Percentiles rank a stretch among this genome's conserved stretches.
phyloP scores from a whole-genome alignment of 2,329 filamentous ascomycete species.

The Dactylellina haptotyla region DNA sequence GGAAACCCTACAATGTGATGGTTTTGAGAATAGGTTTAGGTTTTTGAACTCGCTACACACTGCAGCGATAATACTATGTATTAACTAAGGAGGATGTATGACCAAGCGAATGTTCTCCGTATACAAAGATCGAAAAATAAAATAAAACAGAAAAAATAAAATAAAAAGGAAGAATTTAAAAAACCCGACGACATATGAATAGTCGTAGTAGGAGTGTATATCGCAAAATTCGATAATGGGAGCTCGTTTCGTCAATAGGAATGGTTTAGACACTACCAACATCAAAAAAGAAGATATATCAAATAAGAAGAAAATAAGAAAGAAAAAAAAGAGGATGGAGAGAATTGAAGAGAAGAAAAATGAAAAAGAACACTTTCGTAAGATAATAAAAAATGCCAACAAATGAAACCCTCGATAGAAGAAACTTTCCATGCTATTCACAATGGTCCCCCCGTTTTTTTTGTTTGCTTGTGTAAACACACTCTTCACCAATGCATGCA shows the following conservation, averaged over 20 bases:
- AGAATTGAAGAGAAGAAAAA: neutral
- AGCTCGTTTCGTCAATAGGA: slow-evolving; percentile 36
- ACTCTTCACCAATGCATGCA: no score
- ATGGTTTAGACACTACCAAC: slow-evolving; percentile 29
- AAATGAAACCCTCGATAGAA: slow-evolving; percentile 10
- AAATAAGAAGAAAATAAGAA: neutral
- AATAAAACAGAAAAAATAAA: slow-evolving; percentile 50
- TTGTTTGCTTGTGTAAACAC: neutral
- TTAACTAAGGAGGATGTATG: neutral
- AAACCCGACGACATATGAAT: slow-evolving; percentile 14
- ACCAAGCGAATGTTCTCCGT: slow-evolving; percentile 25
- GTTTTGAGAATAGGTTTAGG: neutral
- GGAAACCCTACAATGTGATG: no score
- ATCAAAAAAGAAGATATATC: neutral
- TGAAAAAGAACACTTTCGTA: neutral
- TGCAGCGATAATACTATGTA: slow-evolving; percentile 6
- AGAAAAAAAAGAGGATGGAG: slow-evolving; percentile 27
- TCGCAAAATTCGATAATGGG: slow-evolving; percentile 27
- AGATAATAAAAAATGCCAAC: slow-evolving; percentile 18
- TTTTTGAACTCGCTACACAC: neutral
- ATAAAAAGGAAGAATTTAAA: slow-evolving; percentile 52
- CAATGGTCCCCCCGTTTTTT: slow-evolving; percentile 2
- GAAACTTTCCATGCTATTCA: slow-evolving; percentile 27
- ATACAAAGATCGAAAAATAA: neutral
- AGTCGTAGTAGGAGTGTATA: slow-evolving; percentile 12